Conservation (phyloP, 2,329 filamentous ascomycete genomes). For the Trematosphaeria pertusa region DNA sequence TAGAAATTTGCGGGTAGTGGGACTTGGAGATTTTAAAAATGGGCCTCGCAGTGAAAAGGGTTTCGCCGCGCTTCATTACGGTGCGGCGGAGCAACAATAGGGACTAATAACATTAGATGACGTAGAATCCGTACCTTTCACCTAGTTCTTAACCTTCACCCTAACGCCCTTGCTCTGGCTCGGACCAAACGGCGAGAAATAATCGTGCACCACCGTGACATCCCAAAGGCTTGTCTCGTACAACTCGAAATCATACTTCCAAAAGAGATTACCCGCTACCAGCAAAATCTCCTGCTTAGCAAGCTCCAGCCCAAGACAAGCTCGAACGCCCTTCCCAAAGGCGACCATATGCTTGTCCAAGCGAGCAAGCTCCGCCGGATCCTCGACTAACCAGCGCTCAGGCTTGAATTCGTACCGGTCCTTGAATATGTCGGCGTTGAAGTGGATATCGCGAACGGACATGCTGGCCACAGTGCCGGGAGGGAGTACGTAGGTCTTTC, state of each 20-base stretch:
- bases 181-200: slow-evolving; percentile 14
- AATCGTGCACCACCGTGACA: slow-evolving; percentile 17
- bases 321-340: slow-evolving; percentile 22
- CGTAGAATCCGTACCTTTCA: neutral
- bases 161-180: slow-evolving; percentile 17
- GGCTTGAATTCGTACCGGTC: slow-evolving; percentile 19
- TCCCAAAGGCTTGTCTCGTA: slow-evolving; percentile 18
- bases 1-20: too few species aligned
- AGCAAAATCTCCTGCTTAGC: slow-evolving; percentile 21
- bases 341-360: slow-evolving; percentile 21
- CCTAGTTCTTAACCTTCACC: slow-evolving; percentile 11
- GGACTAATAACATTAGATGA: too few species aligned
- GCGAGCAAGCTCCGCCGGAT: neutral
- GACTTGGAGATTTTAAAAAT: too few species aligned
- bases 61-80: too few species aligned
- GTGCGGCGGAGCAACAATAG: too few species aligned
- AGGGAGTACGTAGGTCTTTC: slow-evolving; percentile 16
- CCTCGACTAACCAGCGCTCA: slow-evolving; percentile 20
- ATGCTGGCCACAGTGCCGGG: slow-evolving; percentile 19
- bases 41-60: too few species aligned
- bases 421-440: slow-evolving; percentile 18
- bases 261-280: slow-evolving; percentile 16
- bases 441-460: slow-evolving; percentile 16
- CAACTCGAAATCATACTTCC: slow-evolving; percentile 18
- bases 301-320: slow-evolving; percentile 22